Conservation (phyloP, 1,284 basidiomycete species). For the Ceratobasidium papillatum region DNA sequence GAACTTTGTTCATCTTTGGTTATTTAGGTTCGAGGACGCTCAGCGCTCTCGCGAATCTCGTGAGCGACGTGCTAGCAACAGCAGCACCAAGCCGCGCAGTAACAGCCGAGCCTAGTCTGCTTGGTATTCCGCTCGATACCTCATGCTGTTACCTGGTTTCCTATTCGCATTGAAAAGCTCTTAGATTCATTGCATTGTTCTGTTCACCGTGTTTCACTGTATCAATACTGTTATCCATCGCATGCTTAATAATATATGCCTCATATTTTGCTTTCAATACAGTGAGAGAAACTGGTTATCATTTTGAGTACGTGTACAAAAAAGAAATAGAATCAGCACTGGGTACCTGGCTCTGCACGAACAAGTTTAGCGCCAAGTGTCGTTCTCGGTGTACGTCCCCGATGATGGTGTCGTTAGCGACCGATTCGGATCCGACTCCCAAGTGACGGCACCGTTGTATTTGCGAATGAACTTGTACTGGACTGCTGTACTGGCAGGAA, state of each 20-base stretch:
- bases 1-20: neutral
- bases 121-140: neutral
- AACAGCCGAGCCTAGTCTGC: neutral
- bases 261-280: neutral
- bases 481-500: slow-evolving; percentile 62
- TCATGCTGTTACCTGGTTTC: neutral
- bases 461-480: slow-evolving; percentile 79
- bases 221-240: slow-evolving; percentile 1
- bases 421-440: slow-evolving; percentile 70
- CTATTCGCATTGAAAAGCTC: neutral
- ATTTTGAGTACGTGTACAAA: neutral
- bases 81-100: neutral
- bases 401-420: slow-evolving; percentile 52
- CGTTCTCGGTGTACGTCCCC: slow-evolving; percentile 40
- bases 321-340: neutral
- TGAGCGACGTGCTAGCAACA: neutral
- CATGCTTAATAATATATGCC: neutral
- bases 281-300: neutral
- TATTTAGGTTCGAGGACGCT: slow-evolving; percentile 7
- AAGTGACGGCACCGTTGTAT: slow-evolving; percentile 63
- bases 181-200: neutral
- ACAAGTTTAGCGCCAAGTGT: slow-evolving; percentile 42
- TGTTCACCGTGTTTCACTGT: neutral
- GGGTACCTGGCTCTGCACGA: neutral
- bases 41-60: neutral